phyloP scores from a whole-genome alignment of 306 rosid species.

The Dryas octopetala region DNA sequence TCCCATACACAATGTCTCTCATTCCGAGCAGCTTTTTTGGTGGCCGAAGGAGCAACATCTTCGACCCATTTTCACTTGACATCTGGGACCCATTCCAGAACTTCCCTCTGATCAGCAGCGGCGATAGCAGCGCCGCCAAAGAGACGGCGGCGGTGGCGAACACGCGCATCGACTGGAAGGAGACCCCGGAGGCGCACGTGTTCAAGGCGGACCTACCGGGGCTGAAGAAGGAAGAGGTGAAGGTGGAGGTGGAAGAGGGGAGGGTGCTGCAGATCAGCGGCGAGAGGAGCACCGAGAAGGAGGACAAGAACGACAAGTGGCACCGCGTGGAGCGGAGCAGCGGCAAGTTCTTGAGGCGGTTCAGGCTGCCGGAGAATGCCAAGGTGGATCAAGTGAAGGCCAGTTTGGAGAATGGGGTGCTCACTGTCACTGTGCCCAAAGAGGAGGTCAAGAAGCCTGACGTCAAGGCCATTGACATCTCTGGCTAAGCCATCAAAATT shows the following conservation, averaged over 20 bases:
- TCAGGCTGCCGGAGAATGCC: slow-evolving; percentile 36
- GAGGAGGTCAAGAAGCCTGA: slow-evolving; percentile 31
- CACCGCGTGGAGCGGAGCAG: slow-evolving; percentile 38
- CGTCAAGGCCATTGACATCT: slow-evolving; percentile 29
- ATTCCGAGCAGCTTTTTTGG: slow-evolving; percentile 27
- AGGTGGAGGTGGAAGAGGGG: slow-evolving; percentile 39
- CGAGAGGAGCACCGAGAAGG: slow-evolving; percentile 30
- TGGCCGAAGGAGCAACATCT: slow-evolving; percentile 28
- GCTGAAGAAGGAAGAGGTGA: slow-evolving; percentile 36
- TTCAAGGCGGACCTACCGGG: slow-evolving; percentile 45
- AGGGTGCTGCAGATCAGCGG: slow-evolving; percentile 36
- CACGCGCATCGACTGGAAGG: slow-evolving; percentile 41
- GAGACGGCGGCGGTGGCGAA: slow-evolving; percentile 40
- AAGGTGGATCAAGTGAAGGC: slow-evolving; percentile 34
- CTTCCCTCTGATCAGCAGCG: slow-evolving; percentile 5
- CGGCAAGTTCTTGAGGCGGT: slow-evolving; percentile 44
- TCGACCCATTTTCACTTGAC: slow-evolving; percentile 33
- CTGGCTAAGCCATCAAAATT: slow-evolving; percentile 8
- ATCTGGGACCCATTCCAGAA: slow-evolving; percentile 35
- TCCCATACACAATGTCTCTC: slow-evolving; percentile 2
- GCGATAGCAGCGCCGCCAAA: background rate
- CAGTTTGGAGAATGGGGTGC: slow-evolving; percentile 34
- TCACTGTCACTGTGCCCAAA: slow-evolving; percentile 36
- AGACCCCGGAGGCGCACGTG: slow-evolving; percentile 38
- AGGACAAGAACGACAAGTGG: slow-evolving; percentile 40